Percentiles rank a stretch among this genome's conserved stretches.
These are phyloP conservation scores for Diaporthe citriasiana DNA, from an alignment of 2,329 filamentous ascomycete species.

Conservation along the genomic window DNA sequence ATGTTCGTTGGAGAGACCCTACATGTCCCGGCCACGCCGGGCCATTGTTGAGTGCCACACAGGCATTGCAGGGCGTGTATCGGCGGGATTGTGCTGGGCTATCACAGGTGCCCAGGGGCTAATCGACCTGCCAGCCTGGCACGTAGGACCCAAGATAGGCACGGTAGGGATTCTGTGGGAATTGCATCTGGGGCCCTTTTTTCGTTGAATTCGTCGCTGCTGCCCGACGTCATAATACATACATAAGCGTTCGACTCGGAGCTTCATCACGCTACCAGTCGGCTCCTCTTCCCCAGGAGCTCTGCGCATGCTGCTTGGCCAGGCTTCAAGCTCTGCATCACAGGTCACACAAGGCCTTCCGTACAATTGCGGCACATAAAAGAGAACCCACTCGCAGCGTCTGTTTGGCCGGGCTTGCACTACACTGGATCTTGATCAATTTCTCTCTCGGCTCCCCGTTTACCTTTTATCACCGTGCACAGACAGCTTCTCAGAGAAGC, in stretches of 20 bases:
- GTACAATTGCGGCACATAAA: constrained; percentile 17
- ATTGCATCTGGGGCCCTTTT: constrained; percentile 23
- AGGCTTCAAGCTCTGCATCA: constrained; percentile 12
- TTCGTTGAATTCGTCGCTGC: constrained; percentile 39
- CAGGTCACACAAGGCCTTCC: constrained; percentile 7
- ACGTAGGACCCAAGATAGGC: background rate
- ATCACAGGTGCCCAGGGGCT: background rate
- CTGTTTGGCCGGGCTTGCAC: constrained; percentile 41
- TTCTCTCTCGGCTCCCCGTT: background rate
- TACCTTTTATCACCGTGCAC: background rate
- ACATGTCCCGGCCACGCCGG: background rate
- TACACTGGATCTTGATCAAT: background rate
- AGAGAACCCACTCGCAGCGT: constrained; percentile 44
- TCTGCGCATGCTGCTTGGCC: constrained; percentile 18
- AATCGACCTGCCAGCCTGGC: background rate
- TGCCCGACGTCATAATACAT: constrained; percentile 41
- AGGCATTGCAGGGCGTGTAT: background rate
- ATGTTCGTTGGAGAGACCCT: background rate
- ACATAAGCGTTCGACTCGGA: constrained; percentile 1
- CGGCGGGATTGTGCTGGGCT: constrained; percentile 17
- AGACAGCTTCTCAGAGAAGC: background rate
- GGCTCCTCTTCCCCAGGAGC: constrained; percentile 2
- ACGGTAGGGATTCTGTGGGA: background rate
- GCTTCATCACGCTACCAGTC: constrained; percentile 17
- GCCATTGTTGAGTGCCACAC: constrained; percentile 5